Base-by-base conservation (phyloP, 148 eudicot species). In the Fagopyrum tataricum region DNA sequence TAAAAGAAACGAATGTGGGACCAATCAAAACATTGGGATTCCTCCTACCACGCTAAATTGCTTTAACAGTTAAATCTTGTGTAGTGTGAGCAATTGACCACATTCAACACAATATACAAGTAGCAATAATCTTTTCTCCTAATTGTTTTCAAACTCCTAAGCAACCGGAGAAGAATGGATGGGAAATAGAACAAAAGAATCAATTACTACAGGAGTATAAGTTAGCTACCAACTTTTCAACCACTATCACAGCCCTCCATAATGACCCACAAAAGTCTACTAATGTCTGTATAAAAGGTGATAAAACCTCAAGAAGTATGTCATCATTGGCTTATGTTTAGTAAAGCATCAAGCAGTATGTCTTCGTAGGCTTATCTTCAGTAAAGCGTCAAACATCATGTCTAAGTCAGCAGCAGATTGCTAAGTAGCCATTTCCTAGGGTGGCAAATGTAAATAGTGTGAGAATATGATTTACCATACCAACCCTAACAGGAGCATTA, bases 231-330 rank as follows among this genome's bases (percentile, higher is more conserved):
- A 46, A 8, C 49, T 8, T 46, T 46, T 46, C 2, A 46, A 46
- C 13, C 49, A 46, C 49, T 46, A 46, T 8, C 49, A 46, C 49
- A 46, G 14, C 49, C 49, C 42, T 61, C 67, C 24, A 61, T 61
- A 24, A 61, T 31, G 41, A 61, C 42, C 67, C 67, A 61, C 67
- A 61, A 24, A n/a, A 61, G 42, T 61, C 67, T 31, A 61, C 42
- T 4, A 31, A 61, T 31, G n/a, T 26, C 17, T 24, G 9, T 20
- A 20, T 56, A 56, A 11, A 56, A 24, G 37, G 7, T 56, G 20
- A 56, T 56, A 5, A 56, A 20, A 56, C 62, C 37, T 21, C 26
- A n/a, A 56, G 62, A 21, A 6, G 21, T 56, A 56, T 56, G 10
- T 2, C 26, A 5, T 5, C 26, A 55, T 21, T 20, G 62, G 31